Evolutionary conservation across 2,329 filamentous ascomycete species (phyloP).

Genomic region (Diaporthe eres): DNA sequence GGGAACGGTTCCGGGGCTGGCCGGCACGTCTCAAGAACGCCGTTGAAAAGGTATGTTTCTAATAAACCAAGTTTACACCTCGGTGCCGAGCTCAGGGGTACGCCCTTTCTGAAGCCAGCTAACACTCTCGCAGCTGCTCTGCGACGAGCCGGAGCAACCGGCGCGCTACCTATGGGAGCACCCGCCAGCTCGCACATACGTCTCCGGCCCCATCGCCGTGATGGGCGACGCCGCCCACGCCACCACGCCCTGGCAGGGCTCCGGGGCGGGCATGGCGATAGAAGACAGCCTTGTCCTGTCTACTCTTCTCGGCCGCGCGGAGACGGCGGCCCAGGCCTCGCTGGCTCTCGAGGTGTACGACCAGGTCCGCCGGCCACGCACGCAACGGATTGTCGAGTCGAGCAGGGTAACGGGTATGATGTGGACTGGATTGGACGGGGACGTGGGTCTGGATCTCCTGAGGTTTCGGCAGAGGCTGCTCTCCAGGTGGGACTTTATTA

Average conservation of each 20-base stretch:
- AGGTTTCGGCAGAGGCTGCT: background rate
- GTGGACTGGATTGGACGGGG: slow-evolving; percentile 5
- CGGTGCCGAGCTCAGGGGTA: background rate
- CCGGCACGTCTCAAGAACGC: background rate
- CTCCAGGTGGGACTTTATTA: slow-evolving; percentile 3
- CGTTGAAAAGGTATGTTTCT: background rate
- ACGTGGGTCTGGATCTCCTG: background rate
- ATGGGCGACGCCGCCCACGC: slow-evolving; percentile 43
- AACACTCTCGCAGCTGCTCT: slow-evolving; percentile 43
- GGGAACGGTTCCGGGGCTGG: slow-evolving; percentile 35
- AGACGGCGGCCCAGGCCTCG: background rate
- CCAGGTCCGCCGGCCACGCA: slow-evolving; percentile 20
- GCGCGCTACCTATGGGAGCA: slow-evolving; percentile 48
- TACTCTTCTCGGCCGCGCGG: slow-evolving; percentile 3
- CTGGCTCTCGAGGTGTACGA: slow-evolving; percentile 13
- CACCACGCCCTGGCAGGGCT: slow-evolving; percentile 29
- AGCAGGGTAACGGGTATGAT: slow-evolving; percentile 30
- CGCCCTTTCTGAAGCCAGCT: background rate
- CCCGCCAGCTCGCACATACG: slow-evolving; percentile 42
- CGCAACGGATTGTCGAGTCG: slow-evolving; percentile 24
- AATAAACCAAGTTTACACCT: background rate
- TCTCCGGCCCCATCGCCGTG: slow-evolving; percentile 44
- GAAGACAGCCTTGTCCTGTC: slow-evolving; percentile 28
- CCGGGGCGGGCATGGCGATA: slow-evolving; percentile 34
- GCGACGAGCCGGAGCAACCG: slow-evolving; percentile 42